These are phyloP conservation scores for Raphidocelis subcapitata DNA, from an alignment of 139 green algal genomes.

Conservation along the genomic window DNA sequence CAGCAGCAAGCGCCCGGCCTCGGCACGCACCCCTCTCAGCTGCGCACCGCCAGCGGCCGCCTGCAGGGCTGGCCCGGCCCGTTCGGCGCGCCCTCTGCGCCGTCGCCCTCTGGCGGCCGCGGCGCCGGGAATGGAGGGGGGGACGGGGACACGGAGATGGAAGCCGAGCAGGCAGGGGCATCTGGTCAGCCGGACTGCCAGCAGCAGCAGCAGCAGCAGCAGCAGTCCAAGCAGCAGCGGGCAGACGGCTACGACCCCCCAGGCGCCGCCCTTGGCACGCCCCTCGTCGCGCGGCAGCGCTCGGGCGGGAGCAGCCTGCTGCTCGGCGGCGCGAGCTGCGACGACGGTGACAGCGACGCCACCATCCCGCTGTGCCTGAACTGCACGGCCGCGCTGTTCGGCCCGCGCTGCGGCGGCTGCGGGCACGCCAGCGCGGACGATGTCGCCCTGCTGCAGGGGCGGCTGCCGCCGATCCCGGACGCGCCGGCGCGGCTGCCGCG, in stretches of 20 bases:
- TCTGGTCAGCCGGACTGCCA: not conserved
- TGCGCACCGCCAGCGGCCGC: no score
- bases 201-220: slow-evolving; percentile 4
- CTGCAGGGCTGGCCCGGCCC: no score
- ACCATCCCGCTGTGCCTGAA: slow-evolving; percentile 10
- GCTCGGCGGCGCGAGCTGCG: not conserved
- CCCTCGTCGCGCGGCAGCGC: not conserved
- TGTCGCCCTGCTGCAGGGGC: not conserved
- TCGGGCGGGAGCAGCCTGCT: not conserved
- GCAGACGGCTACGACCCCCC: no score
- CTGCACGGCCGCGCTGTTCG: slow-evolving; percentile 25
- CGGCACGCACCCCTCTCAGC: no score
- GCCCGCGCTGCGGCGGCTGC: not conserved
- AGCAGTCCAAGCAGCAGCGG: not conserved
- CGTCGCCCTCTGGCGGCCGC: no score
- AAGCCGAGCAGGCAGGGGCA: no score
- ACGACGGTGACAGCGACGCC: not conserved
- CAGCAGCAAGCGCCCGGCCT: no score
- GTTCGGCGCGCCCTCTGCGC: no score
- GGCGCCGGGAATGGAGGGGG: no score
- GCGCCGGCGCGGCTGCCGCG: not conserved
- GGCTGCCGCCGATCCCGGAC: not conserved
- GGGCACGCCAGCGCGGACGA: not conserved
- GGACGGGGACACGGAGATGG: not conserved
- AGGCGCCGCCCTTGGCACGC: not conserved